phyloP scores from a whole-genome alignment of 2,329 filamentous ascomycete genomes.

The Parastagonospora avenae region DNA sequence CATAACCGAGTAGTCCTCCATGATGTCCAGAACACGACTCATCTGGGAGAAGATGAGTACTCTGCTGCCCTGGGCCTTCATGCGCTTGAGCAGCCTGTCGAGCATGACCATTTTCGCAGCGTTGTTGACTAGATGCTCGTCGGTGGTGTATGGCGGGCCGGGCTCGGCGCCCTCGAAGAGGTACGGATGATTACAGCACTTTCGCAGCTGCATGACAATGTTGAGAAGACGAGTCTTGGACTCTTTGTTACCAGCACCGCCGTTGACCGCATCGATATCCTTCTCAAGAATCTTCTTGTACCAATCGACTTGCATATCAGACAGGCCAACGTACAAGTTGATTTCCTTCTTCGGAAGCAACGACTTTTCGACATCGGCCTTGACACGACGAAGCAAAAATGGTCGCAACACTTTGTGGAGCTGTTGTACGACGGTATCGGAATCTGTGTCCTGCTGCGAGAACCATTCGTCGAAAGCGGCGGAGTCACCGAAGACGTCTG shows the following conservation, averaged over 20 bases:
- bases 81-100: constrained; percentile 83
- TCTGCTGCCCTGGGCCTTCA: constrained; percentile 85
- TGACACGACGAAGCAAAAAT: constrained; percentile 93
- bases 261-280: constrained; percentile 98
- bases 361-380: constrained; percentile 98
- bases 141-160: constrained; percentile 95
- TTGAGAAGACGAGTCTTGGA: constrained; percentile 97
- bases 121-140: constrained; percentile 92
- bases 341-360: constrained; percentile 95
- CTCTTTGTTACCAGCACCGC: constrained; percentile 92
- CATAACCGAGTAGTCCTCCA: constrained; percentile 98
- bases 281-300: constrained; percentile 99
- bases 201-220: constrained; percentile 98
- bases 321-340: constrained; percentile 97
- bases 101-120: constrained; percentile 97
- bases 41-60: constrained; percentile 99
- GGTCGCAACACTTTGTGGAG: constrained; percentile 90
- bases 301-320: constrained; percentile 99
- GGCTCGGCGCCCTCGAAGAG: constrained; percentile 97
- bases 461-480: constrained; percentile 99
- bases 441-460: constrained; percentile 84
- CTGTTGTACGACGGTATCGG: constrained; percentile 95
- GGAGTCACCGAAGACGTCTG: constrained; percentile 95
- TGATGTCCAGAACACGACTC: constrained; percentile 94
- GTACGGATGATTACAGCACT: constrained; percentile 98